Evolutionary conservation across 2,329 filamentous ascomycete species (phyloP).

Genomic region (Orbilia quercus): DNA sequence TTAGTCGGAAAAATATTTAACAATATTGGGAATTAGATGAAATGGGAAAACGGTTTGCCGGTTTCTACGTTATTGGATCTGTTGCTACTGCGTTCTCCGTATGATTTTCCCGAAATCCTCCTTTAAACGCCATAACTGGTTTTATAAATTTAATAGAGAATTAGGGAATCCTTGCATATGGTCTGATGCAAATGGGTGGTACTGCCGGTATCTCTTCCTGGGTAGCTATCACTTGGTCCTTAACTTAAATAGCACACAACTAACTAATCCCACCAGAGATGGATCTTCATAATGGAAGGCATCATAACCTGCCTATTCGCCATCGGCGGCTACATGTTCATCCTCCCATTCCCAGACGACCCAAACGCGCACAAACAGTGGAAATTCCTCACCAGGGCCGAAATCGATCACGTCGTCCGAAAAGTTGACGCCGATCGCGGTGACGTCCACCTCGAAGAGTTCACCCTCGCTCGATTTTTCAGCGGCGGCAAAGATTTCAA

Average conservation of each 20-base stretch:
- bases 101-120: conserved; percentile 61
- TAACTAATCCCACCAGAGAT: conserved; percentile 13
- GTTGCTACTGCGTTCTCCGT: conserved; percentile 66
- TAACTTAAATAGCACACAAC: neutral
- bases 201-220: conserved; percentile 68
- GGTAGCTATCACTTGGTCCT: conserved; percentile 61
- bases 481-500: conserved; percentile 64
- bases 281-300: conserved; percentile 61
- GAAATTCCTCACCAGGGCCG: conserved; percentile 67
- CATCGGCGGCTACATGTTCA: conserved; percentile 68
- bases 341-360: conserved; percentile 73
- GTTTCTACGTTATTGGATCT: conserved; percentile 67
- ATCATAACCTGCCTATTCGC: conserved; percentile 69
- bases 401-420: conserved; percentile 63
- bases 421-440: conserved; percentile 70
- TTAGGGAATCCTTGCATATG: conserved; percentile 76
- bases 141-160: conserved; percentile 75
- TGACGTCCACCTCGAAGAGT: conserved; percentile 66
- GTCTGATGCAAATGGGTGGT: conserved; percentile 67
- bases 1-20: neutral
- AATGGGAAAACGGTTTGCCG: conserved; percentile 61
- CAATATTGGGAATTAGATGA: conserved; percentile 40
- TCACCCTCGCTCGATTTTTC: conserved; percentile 72
- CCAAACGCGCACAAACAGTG: conserved; percentile 63
- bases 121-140: conserved; percentile 68